Conservation (phyloP, 495 filamentous ascomycete genomes). For the Neurospora sp. region DNA sequence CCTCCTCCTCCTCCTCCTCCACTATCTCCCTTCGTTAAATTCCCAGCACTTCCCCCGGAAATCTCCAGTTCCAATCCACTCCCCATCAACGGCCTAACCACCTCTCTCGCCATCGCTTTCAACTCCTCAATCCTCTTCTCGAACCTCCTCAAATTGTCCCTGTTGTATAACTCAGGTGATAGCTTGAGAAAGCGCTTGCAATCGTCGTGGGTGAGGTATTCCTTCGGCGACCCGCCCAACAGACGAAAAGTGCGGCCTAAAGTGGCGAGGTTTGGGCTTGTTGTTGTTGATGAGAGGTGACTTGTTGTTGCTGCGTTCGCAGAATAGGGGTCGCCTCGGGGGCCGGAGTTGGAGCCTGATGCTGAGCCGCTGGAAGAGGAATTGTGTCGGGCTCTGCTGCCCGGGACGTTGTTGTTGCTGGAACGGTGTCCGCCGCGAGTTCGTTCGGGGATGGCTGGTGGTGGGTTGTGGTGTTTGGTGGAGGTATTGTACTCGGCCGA, state of each 20-base stretch:
- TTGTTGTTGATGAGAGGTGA: constrained; percentile 11
- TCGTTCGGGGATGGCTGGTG: constrained; percentile 24
- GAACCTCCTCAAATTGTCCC: constrained; percentile 71
- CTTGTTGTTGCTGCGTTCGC: neutral
- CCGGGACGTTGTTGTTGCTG: constrained; percentile 30
- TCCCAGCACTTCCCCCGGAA: neutral
- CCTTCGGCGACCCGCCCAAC: constrained; percentile 42
- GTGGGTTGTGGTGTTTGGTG: neutral
- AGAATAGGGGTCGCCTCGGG: constrained; percentile 13
- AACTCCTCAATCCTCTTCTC: constrained; percentile 81
- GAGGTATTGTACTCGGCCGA: neutral
- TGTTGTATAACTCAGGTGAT: constrained; percentile 53
- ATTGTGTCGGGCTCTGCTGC: neutral
- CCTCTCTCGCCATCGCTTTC: constrained; percentile 69
- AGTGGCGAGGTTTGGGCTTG: constrained; percentile 28
- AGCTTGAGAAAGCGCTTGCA: constrained; percentile 80
- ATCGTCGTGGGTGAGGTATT: constrained; percentile 75
- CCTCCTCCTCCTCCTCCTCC: neutral
- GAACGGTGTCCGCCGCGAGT: neutral
- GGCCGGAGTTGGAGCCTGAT: constrained; percentile 12
- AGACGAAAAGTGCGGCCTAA: constrained; percentile 63
- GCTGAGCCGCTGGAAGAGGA: neutral
- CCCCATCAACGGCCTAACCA: constrained; percentile 77
- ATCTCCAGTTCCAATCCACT: constrained; percentile 71
- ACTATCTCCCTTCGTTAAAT: no score